These are phyloP conservation scores for Leccinum subgranulosum DNA, from an alignment of 768 basidiomycete genomes.

Conservation along the genomic window DNA sequence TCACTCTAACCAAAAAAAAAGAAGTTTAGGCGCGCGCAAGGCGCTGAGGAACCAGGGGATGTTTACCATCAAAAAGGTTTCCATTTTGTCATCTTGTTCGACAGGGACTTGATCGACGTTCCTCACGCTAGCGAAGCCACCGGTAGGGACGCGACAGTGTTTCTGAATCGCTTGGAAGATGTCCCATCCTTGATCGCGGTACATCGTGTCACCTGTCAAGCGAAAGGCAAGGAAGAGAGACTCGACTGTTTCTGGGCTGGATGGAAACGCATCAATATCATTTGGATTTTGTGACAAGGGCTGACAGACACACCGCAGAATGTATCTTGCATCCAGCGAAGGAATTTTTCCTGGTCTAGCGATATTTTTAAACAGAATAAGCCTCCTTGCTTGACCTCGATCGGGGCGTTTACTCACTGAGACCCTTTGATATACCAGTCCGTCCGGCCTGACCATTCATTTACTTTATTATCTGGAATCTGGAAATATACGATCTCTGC, in stretches of 20 bases:
- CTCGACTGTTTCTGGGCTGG: conserved; percentile 90
- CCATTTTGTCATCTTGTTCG: conserved; percentile 84
- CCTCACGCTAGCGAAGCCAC: conserved; percentile 80
- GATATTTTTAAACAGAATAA: conserved; percentile 3
- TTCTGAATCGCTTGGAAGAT: conserved; percentile 89
- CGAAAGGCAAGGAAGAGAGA: conserved; percentile 90
- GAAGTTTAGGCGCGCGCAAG: not conserved
- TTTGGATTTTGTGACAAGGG: not conserved
- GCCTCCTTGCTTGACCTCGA: not conserved
- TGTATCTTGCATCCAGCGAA: conserved; percentile 86
- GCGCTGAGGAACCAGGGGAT: not conserved
- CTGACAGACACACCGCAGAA: conserved; percentile 59
- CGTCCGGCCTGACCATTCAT: conserved; percentile 34
- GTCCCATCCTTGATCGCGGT: conserved; percentile 81
- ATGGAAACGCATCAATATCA: not conserved
- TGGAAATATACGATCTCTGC: conserved; percentile 91
- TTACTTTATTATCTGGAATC: conserved; percentile 54
- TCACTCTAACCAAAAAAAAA: conserved; percentile 62
- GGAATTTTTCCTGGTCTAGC: conserved; percentile 24
- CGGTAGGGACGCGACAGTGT: conserved; percentile 71
- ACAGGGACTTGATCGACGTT: conserved; percentile 80
- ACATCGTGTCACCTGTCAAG: conserved; percentile 79
- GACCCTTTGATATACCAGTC: conserved; percentile 96
- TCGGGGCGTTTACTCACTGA: conserved; percentile 36
- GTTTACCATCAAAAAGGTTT: conserved; percentile 87